Base-by-base conservation (phyloP, 768 basidiomycete genomes). In the Gyrodon lividus region DNA sequence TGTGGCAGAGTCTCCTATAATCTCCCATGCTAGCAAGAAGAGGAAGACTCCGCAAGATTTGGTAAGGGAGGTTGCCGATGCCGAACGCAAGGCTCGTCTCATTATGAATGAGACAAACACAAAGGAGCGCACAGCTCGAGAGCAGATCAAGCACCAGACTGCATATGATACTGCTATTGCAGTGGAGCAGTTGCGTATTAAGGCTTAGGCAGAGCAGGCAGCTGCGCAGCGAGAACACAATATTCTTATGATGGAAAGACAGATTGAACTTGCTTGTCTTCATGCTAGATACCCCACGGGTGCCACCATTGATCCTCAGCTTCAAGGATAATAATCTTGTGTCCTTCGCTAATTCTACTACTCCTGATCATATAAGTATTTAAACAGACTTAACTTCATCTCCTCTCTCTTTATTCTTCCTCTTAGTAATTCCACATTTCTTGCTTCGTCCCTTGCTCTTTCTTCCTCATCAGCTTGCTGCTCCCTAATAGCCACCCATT, bases 331-430 rank as follows among this genome's bases (percentile, higher is more conserved):
- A n/a, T 8, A 7, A 1, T 31, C 2, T 13, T 31, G 2, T 31
- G 24, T n/a, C 42, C 23, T 30, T 43, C 13, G 8, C 23, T 16
- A 9, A 7, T 16, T 30, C 23, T 16, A 13, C 26, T 31, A 13
- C 30, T 31, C 12, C 8, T 43, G 14, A 19, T 19, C 9, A 43
- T 24, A 43, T 16, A 43, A 23, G 26, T 23, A 43, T 17, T 17
- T n/a, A 30, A 23, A 43, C 23, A 43, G 16, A 14, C 24, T 26
- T 30, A 26, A 8, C 45, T 48, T 48, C n/a, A 38, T 14, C 37
- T 48, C 46, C 46, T 48, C 35, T 26, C 35, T 23, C 17, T 48
- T 48, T 37, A 39, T 48, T 17, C 26, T 48, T n/a, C 46, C 46
- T 28, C 17, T 23, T 19, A 48, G 23, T 23, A 39, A 16, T 19